Evolutionary conservation across 2,329 filamentous ascomycete genomes (phyloP), one percentile per base, ranked within the genome.

Genomic region (Fusarium mundagurra): DNA sequence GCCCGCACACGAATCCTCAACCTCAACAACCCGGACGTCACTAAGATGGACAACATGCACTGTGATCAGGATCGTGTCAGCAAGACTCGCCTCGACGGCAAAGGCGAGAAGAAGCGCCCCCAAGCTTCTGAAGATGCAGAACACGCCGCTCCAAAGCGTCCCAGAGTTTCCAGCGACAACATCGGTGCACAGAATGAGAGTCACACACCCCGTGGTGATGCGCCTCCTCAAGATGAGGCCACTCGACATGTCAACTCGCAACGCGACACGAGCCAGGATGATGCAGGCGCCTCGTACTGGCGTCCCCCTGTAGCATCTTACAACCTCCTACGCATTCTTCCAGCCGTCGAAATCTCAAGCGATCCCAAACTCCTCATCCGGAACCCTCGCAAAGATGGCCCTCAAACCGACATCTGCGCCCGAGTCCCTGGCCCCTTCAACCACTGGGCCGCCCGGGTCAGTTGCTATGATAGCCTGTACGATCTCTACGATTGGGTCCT

Each of bases 321-420:
- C 33, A 20, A 12, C 6, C 33, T 38, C 1, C 17, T 59, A 12
- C 59, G 38, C 9, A 36, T 61, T 10, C 47, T 61, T 4, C 29
- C n/a, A 17, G 9, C 6, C 2, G 27, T 41, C 8, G 22, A 29
- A 1, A n/a, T 61, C 41, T 17, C 12, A 0, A 6, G 17, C 3
- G 7, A 12, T 0, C 13, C 33, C 2, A 16, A 1, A 27, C 10
- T 41, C 44, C 4, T 16, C 5, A 16, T 61, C 17, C 13, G 4
- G 0, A 62, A 55, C 4, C 60, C 38, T 10, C 17, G n/a, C 5
- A 3, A 6, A 9, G 0, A 0, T 0, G 48, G 60, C 0, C 48
- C 60, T 1, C 31, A 45, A 1, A 24, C 1, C 0, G 60, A 62
- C 17, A 44, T 62, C 3, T 62, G 60, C 31, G 48, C 48, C 0